Evolutionary conservation across 306 rosid genomes (phyloP).

Genomic region (Castanea mollissima): DNA sequence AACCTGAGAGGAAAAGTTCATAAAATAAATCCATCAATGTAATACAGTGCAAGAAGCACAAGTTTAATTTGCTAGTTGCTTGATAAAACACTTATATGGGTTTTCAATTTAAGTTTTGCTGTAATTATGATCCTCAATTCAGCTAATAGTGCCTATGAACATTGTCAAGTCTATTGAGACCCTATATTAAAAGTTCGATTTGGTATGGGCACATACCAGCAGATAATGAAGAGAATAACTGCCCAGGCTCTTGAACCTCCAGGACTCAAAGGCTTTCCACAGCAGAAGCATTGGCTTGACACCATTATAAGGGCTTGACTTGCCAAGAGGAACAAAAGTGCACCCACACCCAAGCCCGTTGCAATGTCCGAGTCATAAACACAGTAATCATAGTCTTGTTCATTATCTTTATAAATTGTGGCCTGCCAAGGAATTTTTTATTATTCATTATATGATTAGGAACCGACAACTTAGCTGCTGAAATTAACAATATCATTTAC

Average conservation of each 20-base stretch:
- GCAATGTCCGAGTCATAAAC: constrained; percentile 77
- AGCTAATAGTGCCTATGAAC: background rate
- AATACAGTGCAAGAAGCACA: background rate
- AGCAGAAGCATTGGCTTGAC: constrained; percentile 96
- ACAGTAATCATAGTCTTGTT: constrained; percentile 50
- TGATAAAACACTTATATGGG: background rate
- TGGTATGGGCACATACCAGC: constrained; percentile 63
- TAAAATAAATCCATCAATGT: constrained; percentile 9
- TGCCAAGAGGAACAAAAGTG: constrained; percentile 76
- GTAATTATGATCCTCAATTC: background rate
- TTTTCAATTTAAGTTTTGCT: background rate
- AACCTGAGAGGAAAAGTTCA: constrained; percentile 46
- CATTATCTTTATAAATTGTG: constrained; percentile 36
- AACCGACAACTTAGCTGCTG: background rate
- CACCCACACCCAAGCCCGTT: constrained; percentile 94
- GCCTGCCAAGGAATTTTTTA: constrained; percentile 51
- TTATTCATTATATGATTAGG: background rate
- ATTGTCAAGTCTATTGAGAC: background rate
- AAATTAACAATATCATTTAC: background rate
- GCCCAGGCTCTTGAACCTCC: constrained; percentile 94
- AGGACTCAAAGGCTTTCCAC: constrained; percentile 83
- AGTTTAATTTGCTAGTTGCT: background rate
- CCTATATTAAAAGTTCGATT: background rate
- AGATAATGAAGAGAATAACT: constrained; percentile 72
- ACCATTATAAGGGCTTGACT: constrained; percentile 78